Evolutionary conservation across 306 rosid genomes (phyloP), one percentile per base, ranked within the genome.

Genomic region (Trifolium dubium): DNA sequence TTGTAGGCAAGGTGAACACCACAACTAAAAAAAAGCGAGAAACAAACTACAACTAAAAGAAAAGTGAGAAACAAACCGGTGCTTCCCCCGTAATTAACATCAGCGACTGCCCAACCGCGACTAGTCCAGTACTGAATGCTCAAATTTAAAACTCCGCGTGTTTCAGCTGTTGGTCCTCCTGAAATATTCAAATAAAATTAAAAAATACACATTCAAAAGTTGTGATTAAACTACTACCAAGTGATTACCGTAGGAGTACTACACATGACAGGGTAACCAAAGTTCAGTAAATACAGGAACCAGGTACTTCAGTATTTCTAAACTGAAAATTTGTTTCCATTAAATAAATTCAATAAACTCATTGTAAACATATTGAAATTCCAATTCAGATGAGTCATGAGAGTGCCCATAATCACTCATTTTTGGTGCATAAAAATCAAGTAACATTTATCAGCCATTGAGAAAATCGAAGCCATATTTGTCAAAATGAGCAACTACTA

Each of bases 21-120:
- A 23, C 23, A 23, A 23, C 23, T 23, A 23, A 23, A 23, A 23
- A 23, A 53, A 11, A 2, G 64, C 5, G 11, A 60, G 43, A 60
- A 60, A 60, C 23, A 14, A 60, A 32, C 23, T 5, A 32, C 40
- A 17, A 14, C 23, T 3, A 32, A n/a, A 32, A 12, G 32, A 32
- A 60, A 4, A 43, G 23, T 53, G 41, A 77, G 74, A 80, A 80
- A 85, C 98, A 75, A 83, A 94, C 99, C 99, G 72, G 98, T 90
- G 93, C 99, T 95, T 79, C 98, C 99, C 58, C 98, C 98, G 59
- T 90, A 95, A 79, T 95, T 95, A 81, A 92, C 98, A 81, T 92
- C 92, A 59, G 76, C 98, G 19, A 84, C 53, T 35, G 92, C 98
- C 99, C 99, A 95, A 37, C 99, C 97, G 34, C 97, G 86, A 80